phyloP scores from a whole-genome alignment of 148 eudicot species.

The Fagopyrum tataricum region DNA sequence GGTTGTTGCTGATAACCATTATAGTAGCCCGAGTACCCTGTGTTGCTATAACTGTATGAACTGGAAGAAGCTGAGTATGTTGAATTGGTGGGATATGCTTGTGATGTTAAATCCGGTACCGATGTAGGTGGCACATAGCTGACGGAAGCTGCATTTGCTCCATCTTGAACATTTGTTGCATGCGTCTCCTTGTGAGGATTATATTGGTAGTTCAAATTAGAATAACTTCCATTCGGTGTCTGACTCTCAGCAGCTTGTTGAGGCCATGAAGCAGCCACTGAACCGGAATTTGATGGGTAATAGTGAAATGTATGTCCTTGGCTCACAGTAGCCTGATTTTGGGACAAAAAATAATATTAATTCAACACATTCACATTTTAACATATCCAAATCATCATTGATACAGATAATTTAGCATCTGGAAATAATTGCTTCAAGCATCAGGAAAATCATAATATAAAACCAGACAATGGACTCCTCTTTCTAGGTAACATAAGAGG shows the following conservation, averaged over 20 bases:
- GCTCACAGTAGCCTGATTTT: constrained; percentile 38
- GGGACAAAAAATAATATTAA: not conserved
- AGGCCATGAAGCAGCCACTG: constrained; percentile 45
- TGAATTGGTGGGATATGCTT: constrained; percentile 52
- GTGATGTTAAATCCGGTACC: constrained; percentile 46
- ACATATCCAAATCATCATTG: not conserved
- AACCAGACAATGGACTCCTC: not conserved
- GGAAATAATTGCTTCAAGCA: not conserved
- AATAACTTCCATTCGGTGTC: constrained; percentile 39
- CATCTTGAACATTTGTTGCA: constrained; percentile 40
- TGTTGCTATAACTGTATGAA: constrained; percentile 60
- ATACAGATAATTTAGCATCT: not conserved
- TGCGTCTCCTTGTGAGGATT: constrained; percentile 38
- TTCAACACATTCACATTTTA: not conserved
- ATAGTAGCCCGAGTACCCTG: constrained; percentile 74
- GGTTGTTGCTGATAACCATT: constrained; percentile 73
- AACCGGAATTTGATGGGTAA: constrained; percentile 32
- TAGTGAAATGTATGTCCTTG: constrained; percentile 52
- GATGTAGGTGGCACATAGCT: constrained; percentile 44
- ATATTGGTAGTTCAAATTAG: constrained; percentile 38
- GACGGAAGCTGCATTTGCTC: constrained; percentile 35
- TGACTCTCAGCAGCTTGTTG: constrained; percentile 29
- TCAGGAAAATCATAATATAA: not conserved
- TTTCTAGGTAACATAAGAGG: not conserved
- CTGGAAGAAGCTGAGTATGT: constrained; percentile 44